phyloP scores from a whole-genome alignment of 352 stramenopile genomes.

The Phytophthora multivora region DNA sequence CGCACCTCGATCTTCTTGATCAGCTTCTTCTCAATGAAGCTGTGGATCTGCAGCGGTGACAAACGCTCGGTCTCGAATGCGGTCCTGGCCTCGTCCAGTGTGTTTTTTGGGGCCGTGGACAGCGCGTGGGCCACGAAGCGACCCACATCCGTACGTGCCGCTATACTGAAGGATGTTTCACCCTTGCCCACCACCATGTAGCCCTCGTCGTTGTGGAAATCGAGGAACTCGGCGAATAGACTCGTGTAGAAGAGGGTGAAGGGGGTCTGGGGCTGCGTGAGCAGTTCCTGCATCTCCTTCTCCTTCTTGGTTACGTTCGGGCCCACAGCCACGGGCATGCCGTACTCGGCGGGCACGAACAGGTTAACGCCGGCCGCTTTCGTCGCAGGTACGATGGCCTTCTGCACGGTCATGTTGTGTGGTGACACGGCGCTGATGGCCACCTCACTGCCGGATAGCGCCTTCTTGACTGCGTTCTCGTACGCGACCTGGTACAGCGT shows the following conservation, averaged over 20 bases:
- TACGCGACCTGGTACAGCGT: slow-evolving; percentile 29
- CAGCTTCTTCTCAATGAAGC: slow-evolving; percentile 29
- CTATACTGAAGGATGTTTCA: slow-evolving; percentile 21
- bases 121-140: slow-evolving; percentile 30
- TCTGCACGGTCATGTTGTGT: slow-evolving; percentile 11
- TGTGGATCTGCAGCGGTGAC: slow-evolving; percentile 19
- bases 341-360: slow-evolving; percentile 28
- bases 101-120: slow-evolving; percentile 2
- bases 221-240: slow-evolving; percentile 28
- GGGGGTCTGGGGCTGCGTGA: slow-evolving; percentile 27
- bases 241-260: slow-evolving; percentile 27
- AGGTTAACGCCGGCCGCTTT: slow-evolving; percentile 31
- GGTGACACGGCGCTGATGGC: no score
- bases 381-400: slow-evolving; percentile 8
- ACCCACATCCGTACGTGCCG: slow-evolving; percentile 9
- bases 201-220: slow-evolving; percentile 26
- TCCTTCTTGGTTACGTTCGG: slow-evolving; percentile 23
- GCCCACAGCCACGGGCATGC: slow-evolving; percentile 7
- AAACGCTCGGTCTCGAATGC: slow-evolving; percentile 20
- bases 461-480: slow-evolving; percentile 21
- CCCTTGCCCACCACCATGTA: slow-evolving; percentile 23
- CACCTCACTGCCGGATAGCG: slow-evolving; percentile 22
- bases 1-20: slow-evolving; percentile 30
- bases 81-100: slow-evolving; percentile 14
- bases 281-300: slow-evolving; percentile 11